phyloP scores from a whole-genome alignment of 1,139 yeast genomes.

The Magnusiomyces sp. region DNA sequence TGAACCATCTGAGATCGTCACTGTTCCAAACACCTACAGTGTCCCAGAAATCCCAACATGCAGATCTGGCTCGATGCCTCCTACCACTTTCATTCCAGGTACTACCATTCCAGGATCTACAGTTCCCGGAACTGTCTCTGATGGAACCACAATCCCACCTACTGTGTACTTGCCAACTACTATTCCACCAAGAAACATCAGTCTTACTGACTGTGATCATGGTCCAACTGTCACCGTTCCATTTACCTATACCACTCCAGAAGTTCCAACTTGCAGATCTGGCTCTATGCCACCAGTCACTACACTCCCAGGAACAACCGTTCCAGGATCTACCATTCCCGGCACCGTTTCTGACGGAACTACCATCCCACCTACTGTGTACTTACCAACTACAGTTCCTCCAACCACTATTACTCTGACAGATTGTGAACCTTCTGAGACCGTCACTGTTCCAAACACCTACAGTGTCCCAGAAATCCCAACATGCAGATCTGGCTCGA shows the following conservation, averaged over 20 bases:
- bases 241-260: not conserved
- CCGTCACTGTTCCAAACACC: slow-evolving; percentile 13
- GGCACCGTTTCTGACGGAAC: slow-evolving; percentile 7
- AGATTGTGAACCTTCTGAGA: slow-evolving; percentile 7
- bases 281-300: slow-evolving; percentile 7
- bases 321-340: slow-evolving; percentile 5
- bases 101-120: slow-evolving; percentile 9
- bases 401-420: not conserved
- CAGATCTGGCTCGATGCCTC: slow-evolving; percentile 5
- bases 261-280: not conserved
- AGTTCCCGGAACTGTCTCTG: slow-evolving; percentile 5
- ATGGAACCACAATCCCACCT: slow-evolving; percentile 3
- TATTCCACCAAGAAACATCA: slow-evolving; percentile 6
- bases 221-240: not conserved
- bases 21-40: slow-evolving; percentile 7
- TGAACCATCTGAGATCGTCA: slow-evolving; percentile 13
- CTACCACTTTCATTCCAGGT: slow-evolving; percentile 15
- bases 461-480: not conserved
- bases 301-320: not conserved
- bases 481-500: slow-evolving; percentile 1
- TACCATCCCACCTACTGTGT: slow-evolving; percentile 5
- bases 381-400: not conserved
- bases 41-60: not conserved
- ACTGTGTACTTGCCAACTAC: slow-evolving; percentile 1
- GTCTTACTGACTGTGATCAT: too few relatives aligned